A percentile compares a stretch with the other conserved stretches of the same genome.
Conservation (phyloP, 495 filamentous ascomycete genomes). For the Trichoderma reesei region DNA sequence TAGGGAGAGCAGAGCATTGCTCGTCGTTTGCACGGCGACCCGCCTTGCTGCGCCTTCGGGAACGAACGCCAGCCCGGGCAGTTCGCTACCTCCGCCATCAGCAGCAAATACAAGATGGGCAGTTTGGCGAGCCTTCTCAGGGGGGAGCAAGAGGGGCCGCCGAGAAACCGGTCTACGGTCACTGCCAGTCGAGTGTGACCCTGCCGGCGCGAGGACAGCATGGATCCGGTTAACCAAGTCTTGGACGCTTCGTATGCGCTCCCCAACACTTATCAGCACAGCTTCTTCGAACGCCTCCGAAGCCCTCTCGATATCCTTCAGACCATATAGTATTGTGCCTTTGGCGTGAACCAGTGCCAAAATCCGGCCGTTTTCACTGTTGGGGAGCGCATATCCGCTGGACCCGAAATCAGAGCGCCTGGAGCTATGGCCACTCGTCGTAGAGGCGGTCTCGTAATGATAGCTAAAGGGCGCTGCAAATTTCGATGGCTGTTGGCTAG, state of each 20-base stretch:
- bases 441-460: background rate
- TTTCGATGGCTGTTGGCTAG: background rate
- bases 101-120: constrained; percentile 74
- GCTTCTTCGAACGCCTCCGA: constrained; percentile 92
- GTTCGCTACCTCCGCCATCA: constrained; percentile 52
- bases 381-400: constrained; percentile 79
- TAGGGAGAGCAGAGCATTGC: constrained; percentile 87
- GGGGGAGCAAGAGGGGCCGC: constrained; percentile 64
- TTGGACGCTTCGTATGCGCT: constrained; percentile 59
- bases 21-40: constrained; percentile 84
- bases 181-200: constrained; percentile 24
- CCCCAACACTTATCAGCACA: constrained; percentile 77
- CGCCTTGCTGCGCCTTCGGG: constrained; percentile 61
- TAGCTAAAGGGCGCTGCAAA: background rate
- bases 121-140: constrained; percentile 75
- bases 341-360: constrained; percentile 90
- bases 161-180: constrained; percentile 12
- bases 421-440: background rate
- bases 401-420: constrained; percentile 30
- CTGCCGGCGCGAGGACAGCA: constrained; percentile 46
- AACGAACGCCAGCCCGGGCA: constrained; percentile 75
- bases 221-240: constrained; percentile 77
- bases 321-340: constrained; percentile 92
- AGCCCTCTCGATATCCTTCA: constrained; percentile 75
- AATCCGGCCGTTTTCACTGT: constrained; percentile 87